A percentile compares a stretch with the other conserved stretches of the same genome.
These are phyloP conservation scores for Noccaea caerulescens DNA, from an alignment of 345 rosid genomes.

Conservation along the genomic window DNA sequence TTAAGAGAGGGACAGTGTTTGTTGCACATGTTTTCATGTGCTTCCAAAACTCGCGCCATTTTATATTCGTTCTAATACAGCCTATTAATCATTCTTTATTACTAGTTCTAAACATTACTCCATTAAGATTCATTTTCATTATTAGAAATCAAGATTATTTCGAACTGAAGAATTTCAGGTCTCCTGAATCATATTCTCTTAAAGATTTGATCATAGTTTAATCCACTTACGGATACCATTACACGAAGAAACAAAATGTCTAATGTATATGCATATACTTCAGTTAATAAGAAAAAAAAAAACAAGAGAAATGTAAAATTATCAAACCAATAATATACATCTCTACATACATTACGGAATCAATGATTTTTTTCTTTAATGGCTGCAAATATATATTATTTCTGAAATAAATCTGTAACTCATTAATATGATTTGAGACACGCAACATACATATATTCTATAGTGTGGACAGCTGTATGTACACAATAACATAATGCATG, in stretches of 20 bases:
- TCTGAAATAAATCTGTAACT: conserved; percentile 19
- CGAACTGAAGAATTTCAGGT: conserved; percentile 5
- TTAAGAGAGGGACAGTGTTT: conserved; percentile 41
- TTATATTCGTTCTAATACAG: conserved; percentile 28
- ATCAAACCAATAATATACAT: neutral
- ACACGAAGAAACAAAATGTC: neutral
- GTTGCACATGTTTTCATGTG: conserved; percentile 44
- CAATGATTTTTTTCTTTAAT: neutral
- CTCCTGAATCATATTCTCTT: neutral
- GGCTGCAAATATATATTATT: neutral
- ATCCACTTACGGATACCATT: neutral
- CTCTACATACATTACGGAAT: neutral
- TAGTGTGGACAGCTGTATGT: conserved; percentile 38
- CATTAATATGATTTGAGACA: conserved; percentile 7
- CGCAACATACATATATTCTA: conserved; percentile 40
- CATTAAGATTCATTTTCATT: neutral
- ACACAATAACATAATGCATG: conserved; percentile 33
- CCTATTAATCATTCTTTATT: conserved; percentile 26
- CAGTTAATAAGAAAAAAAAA: too few relatives aligned
- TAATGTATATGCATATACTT: too few relatives aligned
- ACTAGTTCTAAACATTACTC: neutral
- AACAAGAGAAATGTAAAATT: neutral
- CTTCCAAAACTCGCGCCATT: conserved; percentile 32
- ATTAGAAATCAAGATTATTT: conserved; percentile 22
- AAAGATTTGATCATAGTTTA: conserved; percentile 6